Conservation (phyloP, 2,329 filamentous ascomycete genomes). For the Aaosphaeria pasadenensis region DNA sequence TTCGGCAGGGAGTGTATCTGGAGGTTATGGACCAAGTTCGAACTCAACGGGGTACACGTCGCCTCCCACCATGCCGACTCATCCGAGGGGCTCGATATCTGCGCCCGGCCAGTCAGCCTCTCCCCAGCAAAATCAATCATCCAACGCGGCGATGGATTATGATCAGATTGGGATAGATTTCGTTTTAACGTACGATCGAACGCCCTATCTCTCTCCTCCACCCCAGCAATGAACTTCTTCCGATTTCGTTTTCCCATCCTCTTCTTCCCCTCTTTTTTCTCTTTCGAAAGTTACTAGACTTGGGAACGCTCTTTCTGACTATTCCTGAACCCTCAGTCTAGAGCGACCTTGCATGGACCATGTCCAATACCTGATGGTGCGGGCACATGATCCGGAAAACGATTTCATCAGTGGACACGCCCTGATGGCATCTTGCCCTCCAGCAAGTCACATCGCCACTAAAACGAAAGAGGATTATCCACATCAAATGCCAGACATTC, state of each 20-base stretch:
- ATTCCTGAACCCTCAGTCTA: conserved; percentile 54
- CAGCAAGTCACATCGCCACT: conserved; percentile 59
- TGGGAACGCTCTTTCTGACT: conserved; percentile 27
- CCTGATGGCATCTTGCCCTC: conserved; percentile 88
- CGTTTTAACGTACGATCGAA: conserved; percentile 81
- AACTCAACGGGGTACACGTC: conserved; percentile 48
- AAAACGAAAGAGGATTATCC: conserved; percentile 57
- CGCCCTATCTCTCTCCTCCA: conserved; percentile 54
- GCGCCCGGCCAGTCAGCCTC: conserved; percentile 2
- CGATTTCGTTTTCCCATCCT: conserved; percentile 1
- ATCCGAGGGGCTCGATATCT: conserved; percentile 25
- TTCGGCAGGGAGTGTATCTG: conserved; percentile 57
- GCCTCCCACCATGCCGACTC: conserved; percentile 32
- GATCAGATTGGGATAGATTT: conserved; percentile 86
- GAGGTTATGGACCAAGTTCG: conserved; percentile 55
- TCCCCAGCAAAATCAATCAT: conserved; percentile 4
- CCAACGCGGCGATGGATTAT: conserved; percentile 59
- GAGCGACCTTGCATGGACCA: conserved; percentile 94
- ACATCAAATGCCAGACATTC: conserved; percentile 72
- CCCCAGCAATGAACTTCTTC: conserved; percentile 34
- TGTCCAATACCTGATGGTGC: conserved; percentile 71
- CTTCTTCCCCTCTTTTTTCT: conserved; percentile 1
- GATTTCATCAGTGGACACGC: conserved; percentile 74
- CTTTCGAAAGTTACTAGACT: conserved; percentile 4
- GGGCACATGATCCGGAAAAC: conserved; percentile 48